Percentiles rank a stretch among this genome's conserved stretches.
These are phyloP conservation scores for Physcomitrium patens DNA, from an alignment of 225 moss, liverwort and hornwort species.

Conservation along the genomic window DNA sequence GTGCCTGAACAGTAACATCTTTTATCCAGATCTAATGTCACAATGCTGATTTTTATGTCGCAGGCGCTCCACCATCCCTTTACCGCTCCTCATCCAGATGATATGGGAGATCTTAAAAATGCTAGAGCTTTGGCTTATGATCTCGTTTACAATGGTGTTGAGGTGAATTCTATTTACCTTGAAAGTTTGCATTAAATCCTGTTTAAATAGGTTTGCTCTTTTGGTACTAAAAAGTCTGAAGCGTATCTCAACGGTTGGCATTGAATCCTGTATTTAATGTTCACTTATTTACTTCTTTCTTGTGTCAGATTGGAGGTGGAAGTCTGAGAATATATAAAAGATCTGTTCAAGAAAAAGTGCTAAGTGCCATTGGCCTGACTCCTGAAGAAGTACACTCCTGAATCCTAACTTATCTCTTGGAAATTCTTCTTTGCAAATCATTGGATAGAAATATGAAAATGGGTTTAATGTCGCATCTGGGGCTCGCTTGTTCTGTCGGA, in stretches of 20 bases:
- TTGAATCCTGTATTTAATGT: constrained; percentile 6
- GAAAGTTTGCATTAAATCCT: constrained; percentile 1
- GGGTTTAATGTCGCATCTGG: constrained; percentile 7
- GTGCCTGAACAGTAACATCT: background rate
- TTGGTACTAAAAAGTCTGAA: background rate
- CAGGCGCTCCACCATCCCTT: constrained; percentile 98
- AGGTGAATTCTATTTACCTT: constrained; percentile 52
- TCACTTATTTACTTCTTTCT: constrained; percentile 9
- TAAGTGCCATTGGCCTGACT: constrained; percentile 86
- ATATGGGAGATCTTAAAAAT: constrained; percentile 78
- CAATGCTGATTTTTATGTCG: constrained; percentile 25
- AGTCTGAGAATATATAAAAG: constrained; percentile 92
- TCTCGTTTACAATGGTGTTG: constrained; percentile 97
- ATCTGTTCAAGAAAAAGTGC: constrained; percentile 89
- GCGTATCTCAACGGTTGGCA: background rate
- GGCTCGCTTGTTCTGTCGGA: background rate
- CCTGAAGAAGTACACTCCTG: constrained; percentile 66
- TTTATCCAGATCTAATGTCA: constrained; percentile 24
- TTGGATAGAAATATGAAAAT: background rate
- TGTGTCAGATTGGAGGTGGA: constrained; percentile 85
- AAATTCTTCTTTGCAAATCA: constrained; percentile 4
- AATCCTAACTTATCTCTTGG: background rate
- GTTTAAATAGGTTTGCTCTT: background rate
- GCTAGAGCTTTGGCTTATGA: constrained; percentile 98
- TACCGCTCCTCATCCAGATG: constrained; percentile 97